Evolutionary conservation across 2,329 filamentous ascomycete species (phyloP), one percentile per base, ranked within the genome.

Genomic region (Alternaria alternata): DNA sequence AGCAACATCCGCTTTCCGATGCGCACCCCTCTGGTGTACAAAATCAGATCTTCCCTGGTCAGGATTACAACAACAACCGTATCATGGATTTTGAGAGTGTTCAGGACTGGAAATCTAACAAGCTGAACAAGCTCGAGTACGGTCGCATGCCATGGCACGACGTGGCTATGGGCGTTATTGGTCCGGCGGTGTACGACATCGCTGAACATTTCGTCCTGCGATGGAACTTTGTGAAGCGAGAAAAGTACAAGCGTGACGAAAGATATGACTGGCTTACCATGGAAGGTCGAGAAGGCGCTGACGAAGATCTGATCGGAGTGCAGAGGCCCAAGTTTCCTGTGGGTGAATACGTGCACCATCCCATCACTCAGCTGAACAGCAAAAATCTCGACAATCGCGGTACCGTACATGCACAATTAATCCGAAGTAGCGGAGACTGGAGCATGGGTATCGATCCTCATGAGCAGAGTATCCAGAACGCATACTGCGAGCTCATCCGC

Each of bases 81-180:
- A 89, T 98, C 69, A 91, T 96, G 90, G 95, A 99, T 73, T 99
- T 98, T 76, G 86, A 97, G 70, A 91, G 90, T 32, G 95, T 98
- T 1, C 79, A 91, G 30, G 90, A 97, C 74, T 98, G 94, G 94
- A 93, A 95, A 78, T 87, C 90, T 51, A 98, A 99, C 67, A 93
- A 97, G 76, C 83, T 98, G 16, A 93, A 89, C 78, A 98, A 98
- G 80, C 89, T 91, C 3, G 92, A 97, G 49, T 96, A 90, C 70
- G 94, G 94, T 7, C 90, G 95, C 30, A 98, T 99, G 95, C 94
- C 94, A 0, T 99, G 95, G 95, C 94, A 98, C 75, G 95, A 99
- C 76, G 93, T 97, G 3, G 86, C 92, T 9, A 96, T 98, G 91
- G 93, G 91, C 12, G 70, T 97, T n/a, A 87, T 95, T 59, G 94